These are phyloP conservation scores for Naganishia sp. DNA, from an alignment of 1,284 basidiomycete genomes.

Conservation along the genomic window DNA sequence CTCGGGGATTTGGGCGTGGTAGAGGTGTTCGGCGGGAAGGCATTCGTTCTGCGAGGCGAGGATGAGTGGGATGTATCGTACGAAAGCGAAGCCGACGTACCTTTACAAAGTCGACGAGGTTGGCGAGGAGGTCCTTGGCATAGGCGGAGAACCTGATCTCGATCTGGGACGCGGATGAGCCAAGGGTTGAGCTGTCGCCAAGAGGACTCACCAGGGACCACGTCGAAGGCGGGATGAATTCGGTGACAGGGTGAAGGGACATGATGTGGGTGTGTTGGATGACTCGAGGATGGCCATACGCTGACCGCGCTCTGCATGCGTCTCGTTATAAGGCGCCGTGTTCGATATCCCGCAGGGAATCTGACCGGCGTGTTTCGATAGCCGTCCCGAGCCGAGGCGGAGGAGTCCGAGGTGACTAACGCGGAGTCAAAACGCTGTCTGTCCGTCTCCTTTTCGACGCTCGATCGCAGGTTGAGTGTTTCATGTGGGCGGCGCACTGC, in stretches of 20 bases:
- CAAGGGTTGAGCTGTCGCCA: neutral
- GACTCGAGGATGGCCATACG: neutral
- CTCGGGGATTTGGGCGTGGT: constrained; percentile 75
- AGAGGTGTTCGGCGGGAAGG: constrained; percentile 73
- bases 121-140: constrained; percentile 80
- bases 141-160: constrained; percentile 87
- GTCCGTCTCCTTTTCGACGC: neutral
- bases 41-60: constrained; percentile 70
- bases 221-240: constrained; percentile 73
- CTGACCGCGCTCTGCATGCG: neutral
- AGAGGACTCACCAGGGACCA: constrained; percentile 69
- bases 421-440: neutral
- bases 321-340: neutral
- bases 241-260: constrained; percentile 63
- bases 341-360: neutral
- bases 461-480: constrained; percentile 2
- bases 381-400: no score
- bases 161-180: constrained; percentile 58
- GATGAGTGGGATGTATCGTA: neutral
- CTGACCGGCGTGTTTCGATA: no score
- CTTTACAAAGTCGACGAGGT: constrained; percentile 81
- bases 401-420: no score
- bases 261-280: constrained; percentile 29
- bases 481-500: neutral
- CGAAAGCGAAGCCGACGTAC: constrained; percentile 55